Conservation (phyloP, 139 green algal genomes). For the Trebouxia sp. region DNA sequence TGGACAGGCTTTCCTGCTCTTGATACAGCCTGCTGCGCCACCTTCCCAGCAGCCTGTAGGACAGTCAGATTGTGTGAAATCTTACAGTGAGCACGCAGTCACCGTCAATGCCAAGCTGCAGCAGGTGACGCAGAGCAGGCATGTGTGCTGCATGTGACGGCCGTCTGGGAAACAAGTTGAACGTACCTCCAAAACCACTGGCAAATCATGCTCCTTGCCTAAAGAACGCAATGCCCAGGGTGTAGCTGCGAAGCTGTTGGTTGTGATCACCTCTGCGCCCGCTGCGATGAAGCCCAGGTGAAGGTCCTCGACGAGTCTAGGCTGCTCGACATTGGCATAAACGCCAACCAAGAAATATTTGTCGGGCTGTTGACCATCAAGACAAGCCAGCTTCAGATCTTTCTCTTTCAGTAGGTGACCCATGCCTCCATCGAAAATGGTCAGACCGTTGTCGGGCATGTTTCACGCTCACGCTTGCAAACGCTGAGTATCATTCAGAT, state of each 20-base stretch:
- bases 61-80: too few relatives aligned
- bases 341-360: constrained; percentile 5
- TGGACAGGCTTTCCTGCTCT: constrained; percentile 1
- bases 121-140: not conserved
- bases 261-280: not conserved
- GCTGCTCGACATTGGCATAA: constrained; percentile 3
- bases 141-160: not conserved
- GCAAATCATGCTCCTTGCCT: constrained; percentile 1
- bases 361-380: constrained; percentile 6
- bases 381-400: not conserved
- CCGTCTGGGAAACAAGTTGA: not conserved
- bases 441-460: not conserved
- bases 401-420: constrained; percentile 6
- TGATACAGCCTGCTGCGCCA: not conserved
- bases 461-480: too few relatives aligned
- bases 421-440: constrained; percentile 12
- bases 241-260: constrained; percentile 6
- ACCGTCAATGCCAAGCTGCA: too few relatives aligned
- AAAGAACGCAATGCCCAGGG: not conserved
- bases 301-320: not conserved
- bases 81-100: too few relatives aligned
- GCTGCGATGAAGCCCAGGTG: not conserved
- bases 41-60: constrained; percentile 2
- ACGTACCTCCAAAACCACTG: not conserved
- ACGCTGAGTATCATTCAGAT: too few relatives aligned